phyloP scores from a whole-genome alignment of 2,329 filamentous ascomycete genomes.

The Fusarium poae region DNA sequence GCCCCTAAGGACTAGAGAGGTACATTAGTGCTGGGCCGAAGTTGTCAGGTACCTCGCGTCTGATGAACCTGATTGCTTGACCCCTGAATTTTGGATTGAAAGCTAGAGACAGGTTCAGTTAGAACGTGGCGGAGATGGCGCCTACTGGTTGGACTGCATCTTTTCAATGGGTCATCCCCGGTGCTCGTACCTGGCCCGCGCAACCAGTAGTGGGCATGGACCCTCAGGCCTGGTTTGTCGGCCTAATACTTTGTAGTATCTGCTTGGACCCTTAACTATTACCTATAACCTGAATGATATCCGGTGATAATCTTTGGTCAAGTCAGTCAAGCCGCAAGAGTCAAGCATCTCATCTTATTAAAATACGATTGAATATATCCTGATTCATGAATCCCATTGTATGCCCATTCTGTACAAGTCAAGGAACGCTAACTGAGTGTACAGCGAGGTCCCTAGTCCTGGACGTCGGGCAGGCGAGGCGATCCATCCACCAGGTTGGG shows the following conservation, averaged over 20 bases:
- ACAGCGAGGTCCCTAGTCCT: neutral
- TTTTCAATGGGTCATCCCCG: constrained; percentile 21
- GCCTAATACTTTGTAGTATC: neutral
- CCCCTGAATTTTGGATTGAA: constrained; percentile 33
- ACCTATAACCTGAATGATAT: constrained; percentile 21
- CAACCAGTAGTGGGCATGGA: constrained; percentile 39
- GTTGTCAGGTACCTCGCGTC: constrained; percentile 40
- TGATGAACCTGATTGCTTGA: constrained; percentile 31
- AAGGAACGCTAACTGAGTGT: constrained; percentile 6
- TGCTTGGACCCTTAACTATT: constrained; percentile 42
- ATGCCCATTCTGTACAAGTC: neutral
- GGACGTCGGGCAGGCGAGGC: constrained; percentile 11
- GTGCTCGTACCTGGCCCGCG: constrained; percentile 42
- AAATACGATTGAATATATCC: neutral
- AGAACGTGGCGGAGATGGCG: constrained; percentile 22
- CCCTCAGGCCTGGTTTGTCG: constrained; percentile 27
- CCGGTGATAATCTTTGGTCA: constrained; percentile 6
- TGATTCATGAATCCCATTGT: constrained; percentile 14
- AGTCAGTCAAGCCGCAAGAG: constrained; percentile 8
- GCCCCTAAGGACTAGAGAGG: constrained; percentile 27
- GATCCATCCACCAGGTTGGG: constrained; percentile 8
- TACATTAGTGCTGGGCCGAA: constrained; percentile 42
- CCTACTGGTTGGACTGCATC: constrained; percentile 36
- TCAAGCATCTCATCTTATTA: constrained; percentile 24
- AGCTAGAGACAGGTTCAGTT: constrained; percentile 26